Percentiles rank a stretch among this genome's conserved stretches.
These are phyloP conservation scores for Nidularia pulvinata DNA, from an alignment of 768 basidiomycete genomes.

Conservation along the genomic window DNA sequence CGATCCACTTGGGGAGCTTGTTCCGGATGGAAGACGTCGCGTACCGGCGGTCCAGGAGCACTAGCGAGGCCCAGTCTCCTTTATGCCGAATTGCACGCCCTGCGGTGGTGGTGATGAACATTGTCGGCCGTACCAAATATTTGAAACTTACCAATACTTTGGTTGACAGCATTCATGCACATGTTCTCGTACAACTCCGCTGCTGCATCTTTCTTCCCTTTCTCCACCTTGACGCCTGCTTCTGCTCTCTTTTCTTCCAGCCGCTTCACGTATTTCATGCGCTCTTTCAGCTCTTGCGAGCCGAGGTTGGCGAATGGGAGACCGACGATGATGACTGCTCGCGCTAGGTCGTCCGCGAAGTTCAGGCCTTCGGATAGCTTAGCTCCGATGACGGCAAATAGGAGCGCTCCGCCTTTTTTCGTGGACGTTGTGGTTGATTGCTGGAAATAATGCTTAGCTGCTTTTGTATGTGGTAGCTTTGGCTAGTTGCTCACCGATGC, in stretches of 20 bases:
- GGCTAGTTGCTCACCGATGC: no score
- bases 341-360: conserved; percentile 79
- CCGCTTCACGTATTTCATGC: conserved; percentile 85
- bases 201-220: conserved; percentile 62
- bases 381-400: conserved; percentile 95
- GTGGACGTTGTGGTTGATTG: conserved; percentile 11
- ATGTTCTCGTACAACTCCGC: conserved; percentile 88
- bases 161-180: conserved; percentile 95
- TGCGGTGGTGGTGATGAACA: conserved; percentile 22
- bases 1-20: conserved; percentile 95
- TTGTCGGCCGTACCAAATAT: background rate
- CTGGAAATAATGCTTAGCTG: no score
- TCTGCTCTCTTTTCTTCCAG: conserved; percentile 47
- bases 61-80: conserved; percentile 88
- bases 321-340: conserved; percentile 85
- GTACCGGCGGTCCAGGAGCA: conserved; percentile 89
- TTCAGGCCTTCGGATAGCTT: conserved; percentile 95
- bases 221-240: conserved; percentile 23
- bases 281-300: conserved; percentile 89
- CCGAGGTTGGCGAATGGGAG: conserved; percentile 92
- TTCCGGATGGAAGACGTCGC: conserved; percentile 59
- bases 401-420: conserved; percentile 64
- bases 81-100: conserved; percentile 93
- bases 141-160: conserved; percentile 79
- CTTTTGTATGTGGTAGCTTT: no score